These are phyloP conservation scores for Cymodocea nodosa DNA, from an alignment of 116 monocot species.

Conservation along the genomic window DNA sequence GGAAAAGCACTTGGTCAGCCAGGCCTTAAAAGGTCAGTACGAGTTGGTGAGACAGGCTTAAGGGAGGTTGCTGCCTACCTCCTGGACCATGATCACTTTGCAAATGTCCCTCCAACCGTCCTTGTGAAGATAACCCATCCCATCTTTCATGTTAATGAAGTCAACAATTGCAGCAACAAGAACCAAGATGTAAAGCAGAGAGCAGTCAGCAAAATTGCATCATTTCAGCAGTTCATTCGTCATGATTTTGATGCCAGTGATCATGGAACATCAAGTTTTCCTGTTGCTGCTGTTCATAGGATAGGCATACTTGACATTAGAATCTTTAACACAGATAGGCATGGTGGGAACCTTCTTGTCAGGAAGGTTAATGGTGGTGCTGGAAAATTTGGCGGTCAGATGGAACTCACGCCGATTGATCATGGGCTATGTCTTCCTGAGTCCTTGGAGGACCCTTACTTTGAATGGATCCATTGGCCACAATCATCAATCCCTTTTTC, in stretches of 20 bases:
- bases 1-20: constrained; percentile 91
- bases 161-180: constrained; percentile 22
- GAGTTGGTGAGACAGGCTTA: constrained; percentile 85
- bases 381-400: constrained; percentile 31
- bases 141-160: constrained; percentile 66
- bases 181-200: constrained; percentile 9
- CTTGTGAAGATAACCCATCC: constrained; percentile 84
- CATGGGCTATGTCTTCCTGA: constrained; percentile 92
- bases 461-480: constrained; percentile 98
- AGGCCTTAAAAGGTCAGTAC: constrained; percentile 68
- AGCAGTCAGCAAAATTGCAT: constrained; percentile 70
- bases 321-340: constrained; percentile 85
- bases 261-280: constrained; percentile 77
- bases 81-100: constrained; percentile 63
- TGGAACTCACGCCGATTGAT: constrained; percentile 82
- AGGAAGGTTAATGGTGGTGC: constrained; percentile 29
- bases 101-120: constrained; percentile 82
- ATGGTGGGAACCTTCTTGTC: constrained; percentile 77
- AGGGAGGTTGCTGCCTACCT: constrained; percentile 93
- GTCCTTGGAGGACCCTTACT: constrained; percentile 86
- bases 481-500: constrained; percentile 90
- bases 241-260: constrained; percentile 98
- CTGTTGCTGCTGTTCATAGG: constrained; percentile 77
- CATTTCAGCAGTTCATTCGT: constrained; percentile 70
- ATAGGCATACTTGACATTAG: constrained; percentile 79